Conservation (phyloP, 176 grass and related monocot species). For the Chrysopogon serrulatus region DNA sequence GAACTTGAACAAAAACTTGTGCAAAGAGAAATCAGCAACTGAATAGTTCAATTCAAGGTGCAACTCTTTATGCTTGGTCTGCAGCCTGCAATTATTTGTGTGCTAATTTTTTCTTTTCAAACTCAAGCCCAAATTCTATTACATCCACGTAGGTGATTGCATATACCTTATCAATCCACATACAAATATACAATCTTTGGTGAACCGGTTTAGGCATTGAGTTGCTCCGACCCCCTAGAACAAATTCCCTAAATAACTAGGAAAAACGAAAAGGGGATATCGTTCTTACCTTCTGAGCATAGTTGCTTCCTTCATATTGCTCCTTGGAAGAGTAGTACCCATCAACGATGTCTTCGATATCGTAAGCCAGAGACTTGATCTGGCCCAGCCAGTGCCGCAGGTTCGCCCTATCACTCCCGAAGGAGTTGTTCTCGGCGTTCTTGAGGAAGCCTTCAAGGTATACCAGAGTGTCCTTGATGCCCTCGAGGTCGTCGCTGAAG, state of each 20-base stretch:
- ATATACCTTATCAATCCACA: too few species aligned
- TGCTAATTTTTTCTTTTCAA: too few species aligned
- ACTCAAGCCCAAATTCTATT: too few species aligned
- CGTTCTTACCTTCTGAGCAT: constrained; percentile 13
- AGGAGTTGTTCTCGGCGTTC: constrained; percentile 40
- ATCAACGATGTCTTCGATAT: constrained; percentile 43
- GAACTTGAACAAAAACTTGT: too few species aligned
- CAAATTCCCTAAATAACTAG: not conserved
- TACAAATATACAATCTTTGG: too few species aligned
- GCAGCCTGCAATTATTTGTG: too few species aligned
- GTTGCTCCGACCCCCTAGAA: not conserved
- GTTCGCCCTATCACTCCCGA: constrained; percentile 24
- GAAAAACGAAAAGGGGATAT: not conserved
- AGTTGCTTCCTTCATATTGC: constrained; percentile 22
- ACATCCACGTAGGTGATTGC: too few species aligned
- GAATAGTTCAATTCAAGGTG: too few species aligned
- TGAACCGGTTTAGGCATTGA: too few species aligned
- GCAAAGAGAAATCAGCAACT: too few species aligned
- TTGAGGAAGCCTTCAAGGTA: constrained; percentile 34
- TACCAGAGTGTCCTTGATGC: constrained; percentile 26
- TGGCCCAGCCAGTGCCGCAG: constrained; percentile 37
- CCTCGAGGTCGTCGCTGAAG: constrained; percentile 39
- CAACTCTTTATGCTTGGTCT: too few species aligned
- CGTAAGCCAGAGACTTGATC: constrained; percentile 44
- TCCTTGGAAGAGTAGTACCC: constrained; percentile 34